These are phyloP conservation scores for Cucurbita ficifolia DNA, from an alignment of 306 rosid genomes.

Conservation along the genomic window DNA sequence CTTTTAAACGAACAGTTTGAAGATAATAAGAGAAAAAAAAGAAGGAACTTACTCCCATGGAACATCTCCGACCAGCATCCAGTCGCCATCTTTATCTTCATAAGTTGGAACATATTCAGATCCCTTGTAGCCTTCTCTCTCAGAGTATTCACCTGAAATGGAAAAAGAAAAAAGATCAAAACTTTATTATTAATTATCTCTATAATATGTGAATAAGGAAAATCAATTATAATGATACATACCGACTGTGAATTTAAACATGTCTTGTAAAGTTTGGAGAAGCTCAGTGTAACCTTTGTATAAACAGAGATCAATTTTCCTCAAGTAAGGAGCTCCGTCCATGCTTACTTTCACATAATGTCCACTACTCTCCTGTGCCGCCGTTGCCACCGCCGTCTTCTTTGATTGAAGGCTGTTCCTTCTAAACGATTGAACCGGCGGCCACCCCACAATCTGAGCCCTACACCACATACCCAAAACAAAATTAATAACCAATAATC, in stretches of 20 bases:
- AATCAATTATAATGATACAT: neutral
- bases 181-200: too few species aligned
- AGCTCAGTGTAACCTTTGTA: conserved; percentile 51
- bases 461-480: conserved; percentile 28
- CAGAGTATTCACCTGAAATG: conserved; percentile 53
- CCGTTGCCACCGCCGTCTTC: neutral
- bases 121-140: conserved; percentile 81
- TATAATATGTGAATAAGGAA: neutral
- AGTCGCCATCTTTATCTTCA: conserved; percentile 87
- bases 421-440: conserved; percentile 66
- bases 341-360: conserved; percentile 75
- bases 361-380: conserved; percentile 37
- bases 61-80: conserved; percentile 98
- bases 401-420: conserved; percentile 43
- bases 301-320: conserved; percentile 62
- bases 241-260: conserved; percentile 74
- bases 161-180: neutral
- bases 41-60: conserved; percentile 73
- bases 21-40: neutral
- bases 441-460: conserved; percentile 84
- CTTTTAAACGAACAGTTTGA: neutral
- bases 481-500: neutral
- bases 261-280: conserved; percentile 54
- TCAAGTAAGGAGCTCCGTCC: conserved; percentile 96
- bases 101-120: conserved; percentile 81